Percentiles rank a stretch among this genome's conserved stretches.
These are phyloP conservation scores for Aphanomyces stellatus DNA, from an alignment of 352 stramenopile species.

Conservation along the genomic window DNA sequence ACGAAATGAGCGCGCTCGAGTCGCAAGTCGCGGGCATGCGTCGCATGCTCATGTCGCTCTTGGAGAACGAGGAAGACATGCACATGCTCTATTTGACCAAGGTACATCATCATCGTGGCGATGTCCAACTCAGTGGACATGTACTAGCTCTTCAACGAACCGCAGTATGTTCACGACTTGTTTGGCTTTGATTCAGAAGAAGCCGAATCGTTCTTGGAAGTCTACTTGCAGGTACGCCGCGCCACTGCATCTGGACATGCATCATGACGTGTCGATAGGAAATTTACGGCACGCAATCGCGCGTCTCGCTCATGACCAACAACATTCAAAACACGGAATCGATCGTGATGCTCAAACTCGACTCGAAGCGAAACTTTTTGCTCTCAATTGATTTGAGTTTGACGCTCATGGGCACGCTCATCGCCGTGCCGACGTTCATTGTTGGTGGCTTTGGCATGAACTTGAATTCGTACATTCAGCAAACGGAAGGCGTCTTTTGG, in stretches of 20 bases:
- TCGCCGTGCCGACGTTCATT: slow-evolving; percentile 36
- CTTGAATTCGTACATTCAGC: slow-evolving; percentile 26
- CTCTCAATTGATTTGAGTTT: slow-evolving; percentile 38
- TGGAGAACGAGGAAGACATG: slow-evolving; percentile 22
- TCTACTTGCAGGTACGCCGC: slow-evolving; percentile 32
- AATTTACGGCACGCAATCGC: slow-evolving; percentile 32
- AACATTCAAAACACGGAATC: slow-evolving; percentile 30
- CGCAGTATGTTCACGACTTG: slow-evolving; percentile 26
- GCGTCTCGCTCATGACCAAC: slow-evolving; percentile 27
- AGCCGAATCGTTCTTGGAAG: slow-evolving; percentile 31
- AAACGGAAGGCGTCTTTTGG: slow-evolving; percentile 27
- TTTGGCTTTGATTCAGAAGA: slow-evolving; percentile 32
- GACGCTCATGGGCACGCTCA: slow-evolving; percentile 27
- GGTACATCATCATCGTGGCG: no score
- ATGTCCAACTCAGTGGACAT: no score
- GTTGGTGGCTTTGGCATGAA: slow-evolving; percentile 44
- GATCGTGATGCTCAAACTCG: slow-evolving; percentile 40
- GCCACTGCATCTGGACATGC: no score
- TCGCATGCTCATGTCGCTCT: slow-evolving; percentile 28
- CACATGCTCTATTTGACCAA: slow-evolving; percentile 33
- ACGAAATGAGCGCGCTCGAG: slow-evolving; percentile 29
- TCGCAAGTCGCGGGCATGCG: slow-evolving; percentile 31
- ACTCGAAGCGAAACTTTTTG: slow-evolving; percentile 44
- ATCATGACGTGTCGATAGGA: no score
- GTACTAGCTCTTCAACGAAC: slow-evolving; percentile 20